Evolutionary conservation across 768 basidiomycete genomes (phyloP).

Genomic region (Auricularia sp.): DNA sequence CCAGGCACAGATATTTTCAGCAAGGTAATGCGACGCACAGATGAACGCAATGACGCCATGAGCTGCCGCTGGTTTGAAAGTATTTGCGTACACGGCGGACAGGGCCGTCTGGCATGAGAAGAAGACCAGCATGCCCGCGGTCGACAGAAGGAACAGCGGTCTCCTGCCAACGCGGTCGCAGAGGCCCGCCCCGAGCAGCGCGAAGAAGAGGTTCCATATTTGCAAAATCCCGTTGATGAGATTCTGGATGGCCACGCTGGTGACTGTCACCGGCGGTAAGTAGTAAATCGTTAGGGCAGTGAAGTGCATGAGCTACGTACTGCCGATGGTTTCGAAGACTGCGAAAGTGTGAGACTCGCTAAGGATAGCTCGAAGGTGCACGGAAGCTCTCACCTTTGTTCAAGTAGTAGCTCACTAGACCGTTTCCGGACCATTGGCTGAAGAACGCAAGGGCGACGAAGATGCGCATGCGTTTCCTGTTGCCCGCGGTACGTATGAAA

Average conservation of each 20-base stretch:
- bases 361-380: too few relatives aligned
- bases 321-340: too few relatives aligned
- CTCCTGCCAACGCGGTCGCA: slow-evolving; percentile 62
- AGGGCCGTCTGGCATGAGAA: slow-evolving; percentile 46
- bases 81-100: slow-evolving; percentile 49
- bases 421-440: slow-evolving; percentile 61
- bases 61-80: slow-evolving; percentile 16
- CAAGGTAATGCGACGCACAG: too few relatives aligned
- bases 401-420: slow-evolving; percentile 55
- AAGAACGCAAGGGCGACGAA: slow-evolving; percentile 59
- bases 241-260: slow-evolving; percentile 33
- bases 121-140: slow-evolving; percentile 11
- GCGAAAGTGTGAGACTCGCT: too few relatives aligned
- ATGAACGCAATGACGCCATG: too few relatives aligned
- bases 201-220: slow-evolving; percentile 68
- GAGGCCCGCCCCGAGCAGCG: slow-evolving; percentile 43
- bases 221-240: slow-evolving; percentile 81
- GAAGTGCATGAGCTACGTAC: too few relatives aligned
- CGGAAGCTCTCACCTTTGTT: too few relatives aligned
- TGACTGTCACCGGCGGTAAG: slow-evolving; percentile 11
- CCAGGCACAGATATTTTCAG: too few relatives aligned
- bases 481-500: slow-evolving; percentile 53
- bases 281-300: too few relatives aligned
- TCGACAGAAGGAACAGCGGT: slow-evolving; percentile 39
- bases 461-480: slow-evolving; percentile 55